phyloP scores from a whole-genome alignment of 495 filamentous ascomycete genomes.

The Talaromyces liani region DNA sequence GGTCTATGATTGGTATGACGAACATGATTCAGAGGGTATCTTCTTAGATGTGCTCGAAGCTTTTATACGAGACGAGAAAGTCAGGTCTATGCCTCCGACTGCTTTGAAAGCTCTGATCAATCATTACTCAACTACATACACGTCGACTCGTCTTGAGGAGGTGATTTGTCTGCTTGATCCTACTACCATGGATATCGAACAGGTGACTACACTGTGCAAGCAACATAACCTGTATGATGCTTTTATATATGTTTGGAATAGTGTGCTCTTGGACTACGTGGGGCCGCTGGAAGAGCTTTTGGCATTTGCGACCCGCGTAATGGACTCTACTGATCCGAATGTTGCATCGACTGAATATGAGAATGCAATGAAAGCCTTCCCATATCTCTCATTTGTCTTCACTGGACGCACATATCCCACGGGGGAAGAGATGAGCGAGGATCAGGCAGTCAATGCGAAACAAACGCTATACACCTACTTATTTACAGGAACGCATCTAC shows the following conservation, averaged over 20 bases:
- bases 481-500: slow-evolving; percentile 55
- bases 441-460: slow-evolving; percentile 66
- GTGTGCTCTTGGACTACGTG: slow-evolving; percentile 79
- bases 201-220: slow-evolving; percentile 84
- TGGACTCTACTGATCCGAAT: slow-evolving; percentile 21
- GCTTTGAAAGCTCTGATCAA: slow-evolving; percentile 80
- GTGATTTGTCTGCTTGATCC: slow-evolving; percentile 91
- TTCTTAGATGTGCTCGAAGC: slow-evolving; percentile 85
- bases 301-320: slow-evolving; percentile 15
- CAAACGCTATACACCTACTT: slow-evolving; percentile 84
- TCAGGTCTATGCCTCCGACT: slow-evolving; percentile 68
- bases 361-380: slow-evolving; percentile 86
- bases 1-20: slow-evolving; percentile 82
- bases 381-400: slow-evolving; percentile 87
- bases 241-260: slow-evolving; percentile 94
- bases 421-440: slow-evolving; percentile 62
- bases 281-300: slow-evolving; percentile 81
- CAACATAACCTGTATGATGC: slow-evolving; percentile 89
- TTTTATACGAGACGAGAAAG: slow-evolving; percentile 70
- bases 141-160: slow-evolving; percentile 77
- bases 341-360: slow-evolving; percentile 28
- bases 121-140: slow-evolving; percentile 66
- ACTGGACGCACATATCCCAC: slow-evolving; percentile 89
- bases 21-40: slow-evolving; percentile 59
- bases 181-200: slow-evolving; percentile 85